A percentile compares a stretch with the other conserved stretches of the same genome.
Conservation (phyloP, 495 filamentous ascomycete species). For the Penicillium coprophilum region DNA sequence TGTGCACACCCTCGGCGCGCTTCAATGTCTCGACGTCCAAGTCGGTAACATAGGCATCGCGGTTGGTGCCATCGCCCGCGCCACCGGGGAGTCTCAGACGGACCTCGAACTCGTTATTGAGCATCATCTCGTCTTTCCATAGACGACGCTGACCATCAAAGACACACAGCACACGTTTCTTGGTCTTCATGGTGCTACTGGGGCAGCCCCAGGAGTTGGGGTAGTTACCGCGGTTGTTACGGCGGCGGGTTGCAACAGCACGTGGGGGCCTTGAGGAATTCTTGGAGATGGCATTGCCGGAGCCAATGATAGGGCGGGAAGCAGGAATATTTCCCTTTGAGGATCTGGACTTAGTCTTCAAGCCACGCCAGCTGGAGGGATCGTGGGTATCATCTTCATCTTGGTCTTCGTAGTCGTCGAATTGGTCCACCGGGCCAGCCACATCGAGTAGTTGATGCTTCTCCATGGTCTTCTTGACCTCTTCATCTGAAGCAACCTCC, state of each 20-base stretch:
- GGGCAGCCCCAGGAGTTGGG: constrained; percentile 90
- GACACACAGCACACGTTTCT: constrained; percentile 91
- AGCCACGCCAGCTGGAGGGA: constrained; percentile 41
- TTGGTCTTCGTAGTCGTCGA: constrained; percentile 56
- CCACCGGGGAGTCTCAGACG: constrained; percentile 72
- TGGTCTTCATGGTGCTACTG: constrained; percentile 90
- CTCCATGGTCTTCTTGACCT: constrained; percentile 80
- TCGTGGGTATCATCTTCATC: constrained; percentile 66
- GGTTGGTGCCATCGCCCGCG: constrained; percentile 55
- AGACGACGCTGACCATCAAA: constrained; percentile 87
- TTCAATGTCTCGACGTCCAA: constrained; percentile 88
- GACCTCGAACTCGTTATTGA: constrained; percentile 91
- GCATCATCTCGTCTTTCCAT: constrained; percentile 99
- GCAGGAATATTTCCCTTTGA: constrained; percentile 33
- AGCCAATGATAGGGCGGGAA: constrained; percentile 51
- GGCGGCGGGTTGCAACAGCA: constrained; percentile 57
- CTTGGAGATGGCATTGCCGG: constrained; percentile 52
- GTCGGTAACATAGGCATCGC: constrained; percentile 79
- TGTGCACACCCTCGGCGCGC: constrained; percentile 76
- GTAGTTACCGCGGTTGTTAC: constrained; percentile 89
- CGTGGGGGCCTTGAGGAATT: constrained; percentile 38
- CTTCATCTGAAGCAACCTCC: constrained; percentile 79
- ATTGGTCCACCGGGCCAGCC: constrained; percentile 46
- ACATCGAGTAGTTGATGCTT: constrained; percentile 70
- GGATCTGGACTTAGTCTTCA: constrained; percentile 46